Base-by-base conservation (phyloP, 345 rosid genomes). In the Salix brachista region DNA sequence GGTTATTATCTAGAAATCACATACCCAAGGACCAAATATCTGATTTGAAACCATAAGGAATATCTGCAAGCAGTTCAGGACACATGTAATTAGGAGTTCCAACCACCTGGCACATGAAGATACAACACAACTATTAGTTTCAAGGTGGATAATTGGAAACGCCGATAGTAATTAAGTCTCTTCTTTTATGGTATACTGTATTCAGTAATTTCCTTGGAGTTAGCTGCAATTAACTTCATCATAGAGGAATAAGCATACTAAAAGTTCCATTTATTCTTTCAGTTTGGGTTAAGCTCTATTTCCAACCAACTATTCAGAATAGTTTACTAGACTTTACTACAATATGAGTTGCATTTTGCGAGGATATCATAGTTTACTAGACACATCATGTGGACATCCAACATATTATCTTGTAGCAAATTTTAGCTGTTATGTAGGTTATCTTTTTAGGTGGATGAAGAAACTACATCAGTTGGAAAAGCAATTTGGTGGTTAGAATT, bases 71-170 rank as follows among this genome's bases (percentile, higher is more conserved):
- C 74, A 96, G 87, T 80, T 96, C 99, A 21, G 99, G 99, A 82
- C 99, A 96, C 98, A 96, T 96, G 86, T 93, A 96, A 83, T 96
- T 96, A 71, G 98, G 99, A 82, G 99, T 96, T 84, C 99, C 99
- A 86, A 96, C 99, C 72, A 96, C 98, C 99, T 96, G 86, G 86
- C 81, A 77, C 36, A 78, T 64, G 61, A 18, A 77, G 56, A 39
- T 44, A 36, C n/a, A 61, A 61, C 71, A 28, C 66, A 60, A 28
- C 37, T 18, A 61, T 69, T 70, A 79, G 69, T 62, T 80, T 52
- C 70, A 74, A 67, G 25, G 61, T 58, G 28, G 61, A 21, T 54
- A 54, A 54, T 54, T 34, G 67, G 58, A 77, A 83, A 78, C 52
- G 58, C 71, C 70, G 71, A 75, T 21, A 69, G 52, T 52, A 32